Evolutionary conservation across 2,329 filamentous ascomycete species (phyloP).

Genomic region (Blastomyces parvus): DNA sequence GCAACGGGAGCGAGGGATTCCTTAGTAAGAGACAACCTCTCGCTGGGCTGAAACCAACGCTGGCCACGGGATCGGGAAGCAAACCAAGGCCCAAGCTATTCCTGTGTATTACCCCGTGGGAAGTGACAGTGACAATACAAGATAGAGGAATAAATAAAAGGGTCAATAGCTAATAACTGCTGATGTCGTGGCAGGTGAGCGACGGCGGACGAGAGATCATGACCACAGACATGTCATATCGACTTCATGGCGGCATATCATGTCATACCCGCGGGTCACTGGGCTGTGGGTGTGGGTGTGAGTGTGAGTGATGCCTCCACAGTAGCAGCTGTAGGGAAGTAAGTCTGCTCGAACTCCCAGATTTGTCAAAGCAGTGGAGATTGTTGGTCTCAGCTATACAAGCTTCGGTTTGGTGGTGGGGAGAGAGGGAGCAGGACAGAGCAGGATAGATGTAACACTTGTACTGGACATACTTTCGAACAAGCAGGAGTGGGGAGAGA

Average conservation of each 20-base stretch:
- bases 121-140: too few relatives aligned
- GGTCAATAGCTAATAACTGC: too few relatives aligned
- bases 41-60: neutral
- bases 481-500: neutral
- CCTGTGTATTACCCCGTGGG: too few relatives aligned
- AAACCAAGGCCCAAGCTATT: neutral
- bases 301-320: neutral
- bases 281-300: too few relatives aligned
- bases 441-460: neutral
- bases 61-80: slow-evolving; percentile 2
- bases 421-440: neutral
- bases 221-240: neutral
- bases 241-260: neutral
- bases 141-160: neutral
- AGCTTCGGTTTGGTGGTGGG: neutral
- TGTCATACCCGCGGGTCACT: neutral
- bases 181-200: neutral
- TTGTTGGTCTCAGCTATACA: neutral
- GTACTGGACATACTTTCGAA: too few relatives aligned
- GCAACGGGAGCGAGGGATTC: neutral
- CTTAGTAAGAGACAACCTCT: too few relatives aligned
- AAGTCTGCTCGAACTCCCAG: too few relatives aligned
- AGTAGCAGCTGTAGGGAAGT: neutral
- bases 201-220: neutral
- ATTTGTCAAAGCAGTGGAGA: neutral